A percentile compares a stretch with the other conserved stretches of the same genome.
phyloP scores from a whole-genome alignment of 441 rosid species.

The Mallotus repandus region DNA sequence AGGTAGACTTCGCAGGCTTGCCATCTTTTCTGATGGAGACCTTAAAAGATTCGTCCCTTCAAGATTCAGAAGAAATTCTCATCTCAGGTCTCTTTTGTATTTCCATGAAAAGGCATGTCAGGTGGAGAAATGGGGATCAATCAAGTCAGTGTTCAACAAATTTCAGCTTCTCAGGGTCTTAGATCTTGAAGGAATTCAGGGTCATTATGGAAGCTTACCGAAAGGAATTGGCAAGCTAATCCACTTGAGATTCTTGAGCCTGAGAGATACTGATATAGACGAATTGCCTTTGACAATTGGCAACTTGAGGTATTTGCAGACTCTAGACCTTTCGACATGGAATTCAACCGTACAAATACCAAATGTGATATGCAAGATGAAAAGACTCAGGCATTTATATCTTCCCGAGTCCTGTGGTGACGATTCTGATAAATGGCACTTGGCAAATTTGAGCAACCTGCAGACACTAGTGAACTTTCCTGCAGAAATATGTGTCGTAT shows the following conservation, averaged over 20 bases:
- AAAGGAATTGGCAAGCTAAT: slow-evolving; percentile 24
- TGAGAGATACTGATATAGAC: slow-evolving; percentile 26
- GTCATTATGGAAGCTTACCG: slow-evolving; percentile 18
- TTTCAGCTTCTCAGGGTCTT: slow-evolving; percentile 22
- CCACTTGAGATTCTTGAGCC: slow-evolving; percentile 29
- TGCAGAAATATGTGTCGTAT: slow-evolving; percentile 26
- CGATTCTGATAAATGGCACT: slow-evolving; percentile 29
- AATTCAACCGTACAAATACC: slow-evolving; percentile 29
- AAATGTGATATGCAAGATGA: slow-evolving; percentile 22
- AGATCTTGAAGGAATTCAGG: slow-evolving; percentile 22
- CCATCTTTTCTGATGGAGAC: slow-evolving; percentile 13
- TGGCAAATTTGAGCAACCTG: slow-evolving; percentile 26
- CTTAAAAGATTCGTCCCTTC: slow-evolving; percentile 20
- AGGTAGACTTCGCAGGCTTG: slow-evolving; percentile 33
- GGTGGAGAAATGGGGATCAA: slow-evolving; percentile 20
- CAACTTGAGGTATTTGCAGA: slow-evolving; percentile 28
- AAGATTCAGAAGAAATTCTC: slow-evolving; percentile 22
- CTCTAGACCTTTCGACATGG: slow-evolving; percentile 30
- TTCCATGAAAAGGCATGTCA: slow-evolving; percentile 22
- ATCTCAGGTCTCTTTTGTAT: slow-evolving; percentile 26
- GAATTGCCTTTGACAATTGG: slow-evolving; percentile 29
- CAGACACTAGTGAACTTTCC: slow-evolving; percentile 41
- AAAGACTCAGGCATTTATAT: slow-evolving; percentile 33
- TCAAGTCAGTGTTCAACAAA: slow-evolving; percentile 15
- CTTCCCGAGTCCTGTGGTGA: slow-evolving; percentile 31